phyloP scores from a whole-genome alignment of 495 filamentous ascomycete genomes.

The Penicillium macrosclerotiorum region DNA sequence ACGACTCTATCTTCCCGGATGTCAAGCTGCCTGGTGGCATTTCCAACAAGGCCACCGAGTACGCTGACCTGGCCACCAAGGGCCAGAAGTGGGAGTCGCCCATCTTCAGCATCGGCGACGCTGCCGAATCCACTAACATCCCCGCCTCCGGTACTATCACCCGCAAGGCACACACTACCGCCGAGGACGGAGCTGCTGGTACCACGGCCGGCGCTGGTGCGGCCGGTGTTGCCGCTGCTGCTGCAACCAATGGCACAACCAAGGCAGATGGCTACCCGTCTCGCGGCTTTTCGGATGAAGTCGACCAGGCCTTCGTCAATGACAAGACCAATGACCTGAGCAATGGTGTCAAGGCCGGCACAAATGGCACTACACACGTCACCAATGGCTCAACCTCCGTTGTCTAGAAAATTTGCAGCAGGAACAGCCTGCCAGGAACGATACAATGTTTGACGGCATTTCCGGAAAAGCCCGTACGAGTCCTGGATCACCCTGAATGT shows the following conservation, averaged over 20 bases:
- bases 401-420: slow-evolving; percentile 8
- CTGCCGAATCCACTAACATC: slow-evolving; percentile 67
- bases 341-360: slow-evolving; percentile 16
- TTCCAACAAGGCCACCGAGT: slow-evolving; percentile 91
- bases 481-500: neutral
- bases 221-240: slow-evolving; percentile 10
- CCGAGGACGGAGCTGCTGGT: slow-evolving; percentile 13
- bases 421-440: neutral
- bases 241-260: slow-evolving; percentile 13
- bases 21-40: slow-evolving; percentile 88
- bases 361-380: slow-evolving; percentile 11
- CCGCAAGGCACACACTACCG: slow-evolving; percentile 61
- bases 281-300: slow-evolving; percentile 52
- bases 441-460: slow-evolving; percentile 5
- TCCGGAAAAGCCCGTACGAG: neutral
- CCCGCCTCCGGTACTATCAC: slow-evolving; percentile 60
- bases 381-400: slow-evolving; percentile 23
- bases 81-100: slow-evolving; percentile 95
- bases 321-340: slow-evolving; percentile 19
- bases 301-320: slow-evolving; percentile 51
- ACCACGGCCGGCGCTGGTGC: slow-evolving; percentile 5
- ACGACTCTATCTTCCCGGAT: slow-evolving; percentile 87
- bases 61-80: slow-evolving; percentile 80
- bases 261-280: slow-evolving; percentile 27
- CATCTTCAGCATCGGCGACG: slow-evolving; percentile 86